phyloP scores from a whole-genome alignment of 306 rosid species.

The Cucumis cinereus region DNA sequence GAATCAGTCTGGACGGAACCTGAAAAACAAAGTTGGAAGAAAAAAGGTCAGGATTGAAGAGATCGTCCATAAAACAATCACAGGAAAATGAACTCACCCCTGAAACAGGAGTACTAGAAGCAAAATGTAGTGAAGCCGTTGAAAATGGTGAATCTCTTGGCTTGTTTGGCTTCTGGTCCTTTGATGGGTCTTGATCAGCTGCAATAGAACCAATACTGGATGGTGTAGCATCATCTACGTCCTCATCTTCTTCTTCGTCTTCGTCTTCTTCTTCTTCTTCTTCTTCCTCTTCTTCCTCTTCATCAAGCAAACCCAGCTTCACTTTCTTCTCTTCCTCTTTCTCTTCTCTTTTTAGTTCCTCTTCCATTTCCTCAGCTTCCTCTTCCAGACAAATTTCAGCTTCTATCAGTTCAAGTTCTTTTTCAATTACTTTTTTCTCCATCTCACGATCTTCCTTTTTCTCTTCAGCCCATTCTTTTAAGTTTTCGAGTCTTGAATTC shows the following conservation, averaged over 20 bases:
- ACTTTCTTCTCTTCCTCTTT: constrained; percentile 58
- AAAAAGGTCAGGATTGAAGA: neutral
- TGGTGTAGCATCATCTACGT: constrained; percentile 39
- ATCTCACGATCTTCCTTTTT: constrained; percentile 38
- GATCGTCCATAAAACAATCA: neutral
- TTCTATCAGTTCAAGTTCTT: constrained; percentile 58
- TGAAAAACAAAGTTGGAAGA: constrained; percentile 20
- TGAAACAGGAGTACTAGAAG: constrained; percentile 58
- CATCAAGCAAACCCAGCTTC: constrained; percentile 38
- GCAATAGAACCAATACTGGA: constrained; percentile 79
- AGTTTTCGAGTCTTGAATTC: constrained; percentile 36
- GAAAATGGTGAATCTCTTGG: constrained; percentile 74
- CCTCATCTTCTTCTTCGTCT: constrained; percentile 28
- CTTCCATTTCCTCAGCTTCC: constrained; percentile 58
- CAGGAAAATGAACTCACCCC: constrained; percentile 45
- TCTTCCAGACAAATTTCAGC: constrained; percentile 67
- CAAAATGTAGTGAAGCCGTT: constrained; percentile 58
- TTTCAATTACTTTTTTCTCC: constrained; percentile 34
- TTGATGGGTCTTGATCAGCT: constrained; percentile 24
- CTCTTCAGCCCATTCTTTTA: constrained; percentile 63
- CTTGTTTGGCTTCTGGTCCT: constrained; percentile 34
- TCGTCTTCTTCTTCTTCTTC: constrained; percentile 23
- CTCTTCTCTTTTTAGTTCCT: constrained; percentile 41
- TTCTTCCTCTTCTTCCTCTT: too few species aligned
- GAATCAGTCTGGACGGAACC: constrained; percentile 60